These are phyloP conservation scores for Laetiporus sulphureus DNA, from an alignment of 1,284 basidiomycete species.

Conservation along the genomic window DNA sequence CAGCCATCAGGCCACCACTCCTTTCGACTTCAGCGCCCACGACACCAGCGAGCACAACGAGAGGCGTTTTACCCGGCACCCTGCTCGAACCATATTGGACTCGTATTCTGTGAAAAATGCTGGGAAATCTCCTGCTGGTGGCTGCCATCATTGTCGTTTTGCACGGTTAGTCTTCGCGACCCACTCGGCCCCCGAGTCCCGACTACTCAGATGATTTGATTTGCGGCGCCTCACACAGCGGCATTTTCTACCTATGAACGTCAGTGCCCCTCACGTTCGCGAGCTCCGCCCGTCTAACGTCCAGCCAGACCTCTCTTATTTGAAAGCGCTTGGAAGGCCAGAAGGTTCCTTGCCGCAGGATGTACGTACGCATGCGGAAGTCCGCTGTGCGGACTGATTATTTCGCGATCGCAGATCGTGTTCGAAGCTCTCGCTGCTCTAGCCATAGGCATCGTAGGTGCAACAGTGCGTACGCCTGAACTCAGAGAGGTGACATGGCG, in stretches of 20 bases:
- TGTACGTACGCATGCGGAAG: constrained; percentile 31
- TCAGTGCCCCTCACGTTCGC: constrained; percentile 29
- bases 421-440: constrained; percentile 61
- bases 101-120: constrained; percentile 16
- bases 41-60: no score
- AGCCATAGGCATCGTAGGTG: constrained; percentile 64
- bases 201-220: no score
- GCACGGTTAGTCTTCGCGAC: constrained; percentile 20
- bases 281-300: no score
- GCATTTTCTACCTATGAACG: constrained; percentile 60
- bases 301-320: constrained; percentile 55
- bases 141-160: constrained; percentile 22
- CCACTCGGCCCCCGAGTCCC: no score
- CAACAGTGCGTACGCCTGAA: constrained; percentile 59
- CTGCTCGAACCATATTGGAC: background rate
- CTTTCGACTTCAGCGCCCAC: no score
- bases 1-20: no score
- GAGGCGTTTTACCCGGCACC: background rate
- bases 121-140: constrained; percentile 22
- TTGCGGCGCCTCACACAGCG: constrained; percentile 24
- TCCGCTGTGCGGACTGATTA: background rate
- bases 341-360: constrained; percentile 59
- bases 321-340: constrained; percentile 67
- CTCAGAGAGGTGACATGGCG: constrained; percentile 82
- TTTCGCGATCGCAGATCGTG: constrained; percentile 46